Evolutionary conservation across 2,329 filamentous ascomycete species (phyloP).

Genomic region (Penicillium hesseltinei): DNA sequence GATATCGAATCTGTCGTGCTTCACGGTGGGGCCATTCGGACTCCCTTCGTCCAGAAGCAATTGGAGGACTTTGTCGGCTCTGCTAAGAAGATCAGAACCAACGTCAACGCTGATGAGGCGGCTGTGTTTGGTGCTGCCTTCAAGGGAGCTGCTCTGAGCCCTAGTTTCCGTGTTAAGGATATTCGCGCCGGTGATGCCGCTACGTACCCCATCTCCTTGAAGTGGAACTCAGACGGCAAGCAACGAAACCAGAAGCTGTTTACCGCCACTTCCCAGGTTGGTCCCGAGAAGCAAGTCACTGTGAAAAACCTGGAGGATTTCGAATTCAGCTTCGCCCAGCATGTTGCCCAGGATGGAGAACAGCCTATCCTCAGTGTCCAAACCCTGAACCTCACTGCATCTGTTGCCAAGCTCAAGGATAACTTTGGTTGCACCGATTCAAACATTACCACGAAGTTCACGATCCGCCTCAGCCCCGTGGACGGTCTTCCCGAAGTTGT

Average conservation of each 20-base stretch:
- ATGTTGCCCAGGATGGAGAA: slow-evolving; percentile 44
- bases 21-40: slow-evolving; percentile 84
- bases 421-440: slow-evolving; percentile 73
- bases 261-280: slow-evolving; percentile 71
- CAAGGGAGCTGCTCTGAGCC: slow-evolving; percentile 86
- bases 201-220: slow-evolving; percentile 70
- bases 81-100: slow-evolving; percentile 78
- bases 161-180: slow-evolving; percentile 96
- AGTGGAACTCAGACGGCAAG: slow-evolving; percentile 71
- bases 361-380: slow-evolving; percentile 64
- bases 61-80: slow-evolving; percentile 73
- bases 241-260: slow-evolving; percentile 79
- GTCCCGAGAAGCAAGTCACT: slow-evolving; percentile 77
- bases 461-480: slow-evolving; percentile 67
- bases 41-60: slow-evolving; percentile 88
- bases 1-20: slow-evolving; percentile 90
- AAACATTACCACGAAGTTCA: slow-evolving; percentile 78
- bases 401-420: slow-evolving; percentile 73
- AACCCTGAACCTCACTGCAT: slow-evolving; percentile 82
- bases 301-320: slow-evolving; percentile 84
- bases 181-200: slow-evolving; percentile 79
- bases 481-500: slow-evolving; percentile 78
- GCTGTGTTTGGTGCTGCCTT: slow-evolving; percentile 96
- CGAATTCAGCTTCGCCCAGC: slow-evolving; percentile 74
- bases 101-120: slow-evolving; percentile 95